These are phyloP conservation scores for Bromus sterilis DNA, from an alignment of 176 grass and related monocot genomes.

Conservation along the genomic window DNA sequence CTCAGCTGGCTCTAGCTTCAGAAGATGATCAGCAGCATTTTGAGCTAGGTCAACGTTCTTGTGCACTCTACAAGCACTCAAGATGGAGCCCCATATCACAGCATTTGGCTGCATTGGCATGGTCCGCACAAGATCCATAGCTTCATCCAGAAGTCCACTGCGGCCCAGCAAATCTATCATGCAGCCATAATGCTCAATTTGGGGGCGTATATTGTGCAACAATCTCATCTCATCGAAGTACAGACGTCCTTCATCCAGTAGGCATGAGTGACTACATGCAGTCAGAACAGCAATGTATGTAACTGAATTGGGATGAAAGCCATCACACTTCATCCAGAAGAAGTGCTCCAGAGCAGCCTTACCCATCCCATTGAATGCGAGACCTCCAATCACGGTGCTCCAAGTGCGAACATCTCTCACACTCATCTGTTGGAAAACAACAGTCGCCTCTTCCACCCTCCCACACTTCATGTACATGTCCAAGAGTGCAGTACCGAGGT, in stretches of 20 bases:
- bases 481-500: slow-evolving; percentile 55
- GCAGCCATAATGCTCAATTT: slow-evolving; percentile 73
- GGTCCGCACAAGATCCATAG: slow-evolving; percentile 46
- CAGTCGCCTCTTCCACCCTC: slow-evolving; percentile 39
- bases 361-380: slow-evolving; percentile 69
- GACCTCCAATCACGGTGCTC: slow-evolving; percentile 50
- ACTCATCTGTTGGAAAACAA: slow-evolving; percentile 38
- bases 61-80: slow-evolving; percentile 51
- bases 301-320: slow-evolving; percentile 43
- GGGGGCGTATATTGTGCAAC: slow-evolving; percentile 36
- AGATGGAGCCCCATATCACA: slow-evolving; percentile 56
- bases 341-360: slow-evolving; percentile 53
- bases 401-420: slow-evolving; percentile 51
- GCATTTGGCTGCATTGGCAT: slow-evolving; percentile 64
- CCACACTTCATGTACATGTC: slow-evolving; percentile 86
- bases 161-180: slow-evolving; percentile 79
- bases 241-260: slow-evolving; percentile 36
- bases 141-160: slow-evolving; percentile 43
- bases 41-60: slow-evolving; percentile 39
- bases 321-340: slow-evolving; percentile 42
- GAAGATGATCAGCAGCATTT: slow-evolving; percentile 41
- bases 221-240: slow-evolving; percentile 63
- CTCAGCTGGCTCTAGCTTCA: slow-evolving; percentile 52
- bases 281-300: slow-evolving; percentile 63
- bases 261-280: slow-evolving; percentile 61